phyloP scores from a whole-genome alignment of 2,329 filamentous ascomycete genomes.

The Helotiales sp. region DNA sequence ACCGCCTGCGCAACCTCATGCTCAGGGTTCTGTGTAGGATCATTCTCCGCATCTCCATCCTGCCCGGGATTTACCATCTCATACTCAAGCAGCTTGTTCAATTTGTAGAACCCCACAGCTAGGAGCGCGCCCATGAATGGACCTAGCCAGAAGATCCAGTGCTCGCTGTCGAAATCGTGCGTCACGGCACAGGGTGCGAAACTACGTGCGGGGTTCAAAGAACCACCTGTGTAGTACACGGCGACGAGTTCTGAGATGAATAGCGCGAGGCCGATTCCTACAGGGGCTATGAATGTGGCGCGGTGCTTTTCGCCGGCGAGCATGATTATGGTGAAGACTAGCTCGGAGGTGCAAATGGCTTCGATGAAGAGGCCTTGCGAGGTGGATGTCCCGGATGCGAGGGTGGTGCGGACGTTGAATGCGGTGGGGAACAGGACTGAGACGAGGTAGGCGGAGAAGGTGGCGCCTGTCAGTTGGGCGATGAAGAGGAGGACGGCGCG shows the following conservation, averaged over 20 bases:
- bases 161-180: constrained; percentile 49
- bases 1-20: constrained; percentile 15
- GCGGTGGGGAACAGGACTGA: constrained; percentile 42
- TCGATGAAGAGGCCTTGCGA: constrained; percentile 57
- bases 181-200: constrained; percentile 55
- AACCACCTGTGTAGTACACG: constrained; percentile 50
- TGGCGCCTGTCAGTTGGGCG: constrained; percentile 43
- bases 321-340: constrained; percentile 57
- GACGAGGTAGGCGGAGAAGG: constrained; percentile 49
- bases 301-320: constrained; percentile 49
- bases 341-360: constrained; percentile 53
- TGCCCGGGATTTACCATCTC: constrained; percentile 55
- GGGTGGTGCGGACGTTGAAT: constrained; percentile 48
- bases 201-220: constrained; percentile 51
- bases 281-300: constrained; percentile 54
- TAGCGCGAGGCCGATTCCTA: constrained; percentile 53
- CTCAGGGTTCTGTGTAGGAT: constrained; percentile 48
- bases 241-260: constrained; percentile 53
- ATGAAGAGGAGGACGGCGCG: constrained; percentile 43
- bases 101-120: constrained; percentile 54
- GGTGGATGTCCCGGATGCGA: constrained; percentile 47
- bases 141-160: constrained; percentile 58
- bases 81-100: constrained; percentile 58
- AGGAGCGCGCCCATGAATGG: constrained; percentile 56
- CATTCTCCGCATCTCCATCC: constrained; percentile 50